These are phyloP conservation scores for Oryza rufipogon DNA, from an alignment of 176 grass and related monocot species.

Conservation along the genomic window DNA sequence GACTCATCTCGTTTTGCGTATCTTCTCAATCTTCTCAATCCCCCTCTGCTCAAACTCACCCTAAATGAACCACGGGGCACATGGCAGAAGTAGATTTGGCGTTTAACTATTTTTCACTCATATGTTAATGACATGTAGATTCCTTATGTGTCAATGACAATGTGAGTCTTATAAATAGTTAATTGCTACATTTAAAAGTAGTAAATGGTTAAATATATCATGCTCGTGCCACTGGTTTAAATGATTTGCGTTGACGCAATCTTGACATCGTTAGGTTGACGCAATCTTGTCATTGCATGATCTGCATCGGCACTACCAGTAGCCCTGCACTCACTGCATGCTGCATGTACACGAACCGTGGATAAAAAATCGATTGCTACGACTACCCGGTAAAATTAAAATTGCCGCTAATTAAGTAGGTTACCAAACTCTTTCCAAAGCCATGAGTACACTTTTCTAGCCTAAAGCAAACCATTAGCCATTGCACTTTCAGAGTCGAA, in stretches of 20 bases:
- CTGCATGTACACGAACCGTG: not conserved
- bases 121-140: too few relatives aligned
- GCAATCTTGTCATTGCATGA: not conserved
- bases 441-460: not conserved
- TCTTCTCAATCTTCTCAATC: too few relatives aligned
- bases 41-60: too few relatives aligned
- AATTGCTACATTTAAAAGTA: too few relatives aligned
- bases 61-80: too few relatives aligned
- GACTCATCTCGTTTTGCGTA: too few relatives aligned
- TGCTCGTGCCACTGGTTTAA: not conserved
- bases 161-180: too few relatives aligned
- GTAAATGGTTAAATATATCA: too few relatives aligned
- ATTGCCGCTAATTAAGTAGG: not conserved
- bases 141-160: too few relatives aligned
- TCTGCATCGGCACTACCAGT: not conserved
- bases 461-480: not conserved
- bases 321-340: not conserved
- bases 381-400: not conserved
- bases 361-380: not conserved
- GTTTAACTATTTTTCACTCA: too few relatives aligned
- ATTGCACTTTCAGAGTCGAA: conserved; percentile 12
- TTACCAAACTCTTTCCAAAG: not conserved
- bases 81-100: too few relatives aligned
- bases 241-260: not conserved
- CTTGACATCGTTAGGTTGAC: not conserved